A percentile compares a stretch with the other conserved stretches of the same genome.
Conservation (phyloP, 352 stramenopile species). For the Globisporangium abappressorium region DNA sequence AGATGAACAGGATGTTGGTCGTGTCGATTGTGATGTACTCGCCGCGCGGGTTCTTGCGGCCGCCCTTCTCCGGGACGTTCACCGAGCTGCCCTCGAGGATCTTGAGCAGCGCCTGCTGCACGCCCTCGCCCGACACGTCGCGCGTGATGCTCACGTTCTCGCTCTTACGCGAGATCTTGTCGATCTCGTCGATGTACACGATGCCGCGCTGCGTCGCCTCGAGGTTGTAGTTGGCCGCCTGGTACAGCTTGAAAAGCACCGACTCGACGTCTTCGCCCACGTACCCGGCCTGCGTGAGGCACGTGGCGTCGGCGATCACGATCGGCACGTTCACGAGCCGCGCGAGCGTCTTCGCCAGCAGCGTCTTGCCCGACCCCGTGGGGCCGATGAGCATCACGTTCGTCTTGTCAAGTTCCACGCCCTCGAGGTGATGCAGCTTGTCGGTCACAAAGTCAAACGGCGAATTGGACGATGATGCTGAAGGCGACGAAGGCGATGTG, state of each 20-base stretch:
- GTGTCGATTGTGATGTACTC: slow-evolving; percentile 99
- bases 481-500: background rate
- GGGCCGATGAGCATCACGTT: slow-evolving; percentile 96
- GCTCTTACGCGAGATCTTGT: slow-evolving; percentile 95
- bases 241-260: slow-evolving; percentile 97
- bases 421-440: slow-evolving; percentile 66
- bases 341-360: slow-evolving; percentile 96
- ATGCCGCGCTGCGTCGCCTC: slow-evolving; percentile 96
- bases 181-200: slow-evolving; percentile 98
- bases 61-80: slow-evolving; percentile 97
- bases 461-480: background rate
- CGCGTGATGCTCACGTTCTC: slow-evolving; percentile 93
- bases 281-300: slow-evolving; percentile 97
- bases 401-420: slow-evolving; percentile 98
- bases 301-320: slow-evolving; percentile 97
- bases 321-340: slow-evolving; percentile 96
- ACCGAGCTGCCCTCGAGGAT: slow-evolving; percentile 98
- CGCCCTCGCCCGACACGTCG: slow-evolving; percentile 97
- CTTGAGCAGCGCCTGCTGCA: slow-evolving; percentile 99
- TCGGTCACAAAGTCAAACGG: slow-evolving; percentile 17
- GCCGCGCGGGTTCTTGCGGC: slow-evolving; percentile 94
- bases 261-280: slow-evolving; percentile 98
- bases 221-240: slow-evolving; percentile 95
- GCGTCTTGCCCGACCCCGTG: slow-evolving; percentile 96
- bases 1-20: slow-evolving; percentile 99